phyloP scores from a whole-genome alignment of 495 filamentous ascomycete genomes.

The Hypoxylon fuscum region DNA sequence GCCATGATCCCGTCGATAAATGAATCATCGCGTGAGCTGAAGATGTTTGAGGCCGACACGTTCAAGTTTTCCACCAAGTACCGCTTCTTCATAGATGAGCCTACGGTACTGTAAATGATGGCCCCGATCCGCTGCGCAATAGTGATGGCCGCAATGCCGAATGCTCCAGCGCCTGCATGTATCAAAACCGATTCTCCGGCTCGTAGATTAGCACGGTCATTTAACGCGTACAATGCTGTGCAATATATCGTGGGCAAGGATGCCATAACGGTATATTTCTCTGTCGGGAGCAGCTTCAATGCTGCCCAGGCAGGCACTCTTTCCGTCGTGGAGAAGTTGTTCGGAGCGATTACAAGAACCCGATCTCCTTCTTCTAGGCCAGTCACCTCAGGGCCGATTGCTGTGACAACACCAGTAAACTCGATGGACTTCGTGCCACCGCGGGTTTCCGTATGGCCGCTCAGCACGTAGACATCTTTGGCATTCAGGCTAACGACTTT shows the following conservation, averaged over 20 bases:
- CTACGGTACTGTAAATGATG: conserved; percentile 59
- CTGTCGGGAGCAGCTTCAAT: conserved; percentile 36
- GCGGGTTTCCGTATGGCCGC: conserved; percentile 20
- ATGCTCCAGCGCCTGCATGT: conserved; percentile 56
- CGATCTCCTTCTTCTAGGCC: conserved; percentile 46
- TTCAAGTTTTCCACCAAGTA: conserved; percentile 49
- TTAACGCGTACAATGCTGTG: conserved; percentile 57
- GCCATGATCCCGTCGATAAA: conserved; percentile 53
- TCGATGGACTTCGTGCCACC: conserved; percentile 7
- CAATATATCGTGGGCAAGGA: conserved; percentile 55
- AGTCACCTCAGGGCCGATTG: conserved; percentile 5
- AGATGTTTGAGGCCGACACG: conserved; percentile 57
- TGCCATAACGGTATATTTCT: conserved; percentile 26
- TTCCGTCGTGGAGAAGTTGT: conserved; percentile 44
- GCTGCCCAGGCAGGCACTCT: conserved; percentile 41
- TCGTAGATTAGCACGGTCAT: conserved; percentile 13
- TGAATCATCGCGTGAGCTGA: conserved; percentile 48
- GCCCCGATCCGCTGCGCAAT: conserved; percentile 55
- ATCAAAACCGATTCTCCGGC: conserved; percentile 61
- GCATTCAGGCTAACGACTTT: conserved; percentile 51
- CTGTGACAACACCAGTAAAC: conserved; percentile 20
- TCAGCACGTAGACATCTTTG: conserved; percentile 40
- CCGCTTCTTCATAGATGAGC: conserved; percentile 48
- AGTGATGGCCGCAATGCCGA: conserved; percentile 61
- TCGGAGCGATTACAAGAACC: conserved; percentile 41